A percentile compares a stretch with the other conserved stretches of the same genome.
Conservation (phyloP, 768 basidiomycete genomes). For the Tephrocybe rancida region DNA sequence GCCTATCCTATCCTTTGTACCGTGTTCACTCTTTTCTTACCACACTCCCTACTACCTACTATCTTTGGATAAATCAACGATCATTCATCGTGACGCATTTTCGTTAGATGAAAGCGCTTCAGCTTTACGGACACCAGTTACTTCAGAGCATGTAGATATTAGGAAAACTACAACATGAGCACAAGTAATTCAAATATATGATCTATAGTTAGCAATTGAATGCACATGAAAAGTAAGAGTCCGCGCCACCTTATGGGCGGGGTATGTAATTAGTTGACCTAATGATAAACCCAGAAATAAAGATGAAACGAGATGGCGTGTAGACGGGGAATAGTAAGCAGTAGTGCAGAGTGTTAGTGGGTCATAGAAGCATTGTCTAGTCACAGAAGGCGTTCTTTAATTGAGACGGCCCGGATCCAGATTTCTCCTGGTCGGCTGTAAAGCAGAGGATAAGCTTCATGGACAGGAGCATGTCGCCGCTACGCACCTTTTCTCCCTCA, state of each 20-base stretch:
- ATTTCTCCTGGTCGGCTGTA: slow-evolving; percentile 73
- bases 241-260: background rate
- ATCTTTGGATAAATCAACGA: no score
- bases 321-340: no score
- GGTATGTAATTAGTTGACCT: slow-evolving; percentile 12
- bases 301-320: background rate
- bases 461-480: slow-evolving; percentile 7
- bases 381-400: slow-evolving; percentile 62
- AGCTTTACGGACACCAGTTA: no score
- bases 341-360: no score
- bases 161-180: background rate
- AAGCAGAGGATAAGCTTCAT: slow-evolving; percentile 11
- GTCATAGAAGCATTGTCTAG: background rate
- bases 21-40: no score
- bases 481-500: slow-evolving; percentile 77
- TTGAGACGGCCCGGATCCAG: slow-evolving; percentile 68
- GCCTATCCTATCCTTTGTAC: no score
- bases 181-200: background rate
- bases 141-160: no score
- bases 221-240: slow-evolving; percentile 1
- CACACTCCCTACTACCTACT: no score
- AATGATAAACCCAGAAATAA: slow-evolving; percentile 1
- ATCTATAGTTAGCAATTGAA: background rate
- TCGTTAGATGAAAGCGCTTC: no score
- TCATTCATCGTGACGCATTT: no score